Evolutionary conservation across 2,329 filamentous ascomycete genomes (phyloP).

Genomic region (Colletotrichum truncatum): DNA sequence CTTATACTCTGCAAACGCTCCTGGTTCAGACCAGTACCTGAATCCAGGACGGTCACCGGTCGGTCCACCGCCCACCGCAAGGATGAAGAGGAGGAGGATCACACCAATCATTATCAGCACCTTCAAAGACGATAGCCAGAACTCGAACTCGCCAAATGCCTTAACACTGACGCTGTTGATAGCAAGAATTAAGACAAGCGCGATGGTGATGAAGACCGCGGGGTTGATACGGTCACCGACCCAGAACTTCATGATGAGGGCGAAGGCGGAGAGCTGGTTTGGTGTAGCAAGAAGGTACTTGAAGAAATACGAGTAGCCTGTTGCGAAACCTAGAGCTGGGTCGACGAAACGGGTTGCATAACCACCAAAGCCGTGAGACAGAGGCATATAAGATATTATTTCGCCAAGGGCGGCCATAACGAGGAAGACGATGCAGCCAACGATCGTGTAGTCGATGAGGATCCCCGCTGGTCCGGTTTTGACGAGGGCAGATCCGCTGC

Average conservation of each 20-base stretch:
- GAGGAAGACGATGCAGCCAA: conserved; percentile 61
- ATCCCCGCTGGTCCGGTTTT: conserved; percentile 54
- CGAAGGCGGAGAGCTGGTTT: conserved; percentile 49
- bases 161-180: conserved; percentile 59
- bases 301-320: conserved; percentile 22
- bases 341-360: conserved; percentile 73
- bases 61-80: conserved; percentile 50
- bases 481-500: conserved; percentile 53
- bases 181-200: conserved; percentile 36
- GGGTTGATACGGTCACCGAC: conserved; percentile 14
- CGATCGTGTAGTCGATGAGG: conserved; percentile 49
- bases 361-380: conserved; percentile 63
- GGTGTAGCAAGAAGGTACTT: conserved; percentile 38
- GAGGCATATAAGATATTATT: conserved; percentile 40
- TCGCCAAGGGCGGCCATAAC: conserved; percentile 58
- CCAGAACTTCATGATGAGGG: conserved; percentile 35
- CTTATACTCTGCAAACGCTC: conserved; percentile 49
- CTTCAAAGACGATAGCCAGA: conserved; percentile 56
- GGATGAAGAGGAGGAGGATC: conserved; percentile 47
- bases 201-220: conserved; percentile 24
- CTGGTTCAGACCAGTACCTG: conserved; percentile 53
- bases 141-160: conserved; percentile 42
- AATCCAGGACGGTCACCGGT: conserved; percentile 49
- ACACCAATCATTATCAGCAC: conserved; percentile 52
- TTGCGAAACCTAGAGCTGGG: conserved; percentile 26